Base-by-base conservation (phyloP, 345 rosid species). In the Hibiscus syriacus region DNA sequence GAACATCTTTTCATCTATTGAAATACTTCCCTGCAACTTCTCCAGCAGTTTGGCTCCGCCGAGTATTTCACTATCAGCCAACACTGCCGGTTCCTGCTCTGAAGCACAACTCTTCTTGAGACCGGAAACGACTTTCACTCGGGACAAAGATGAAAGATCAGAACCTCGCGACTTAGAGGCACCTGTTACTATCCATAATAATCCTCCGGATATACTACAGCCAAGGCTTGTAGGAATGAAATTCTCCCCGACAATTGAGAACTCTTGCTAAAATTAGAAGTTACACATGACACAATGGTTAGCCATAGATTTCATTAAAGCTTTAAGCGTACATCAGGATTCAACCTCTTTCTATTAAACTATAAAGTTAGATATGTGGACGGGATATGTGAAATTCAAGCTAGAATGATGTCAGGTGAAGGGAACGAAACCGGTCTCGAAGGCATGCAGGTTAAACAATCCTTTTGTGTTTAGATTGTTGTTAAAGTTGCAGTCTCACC, bases 141-240 rank as follows among this genome's bases (percentile, higher is more conserved):
- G 78, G 54, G 85, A 77, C 60, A 86, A 70, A 9, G 92, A 78
- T 57, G 80, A 78, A 56, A 70, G 49, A 55, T 82, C 80, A 1
- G 74, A 86, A 69, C 84, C 86, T 20, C 55, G 78, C 55, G 85
- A 68, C 70, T 84, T 86, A 9, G 97, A 91, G 41, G 83, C 86
- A 9, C 99, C 95, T 0, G 90, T 84, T 61, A 89, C 86, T 83
- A 86, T 79, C 97, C 97, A 89, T 66, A 86, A 72, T 34, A 80
- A 68, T 64, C 74, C 83, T n/a, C 70, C 72, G 6, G 80, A 73
- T 34, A 67, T 67, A 75, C 90, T 80, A 43, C 82, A 38, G 1
- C 76, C 70, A 32, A 89, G 71, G 71, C 91, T 80, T 27, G 97
- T 90, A 0, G 97, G 96, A 65, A 90, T 79, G 80, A 90, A 89